These are phyloP conservation scores for Friedmanniomyces simplex DNA, from an alignment of 495 filamentous ascomycete species.

Conservation along the genomic window DNA sequence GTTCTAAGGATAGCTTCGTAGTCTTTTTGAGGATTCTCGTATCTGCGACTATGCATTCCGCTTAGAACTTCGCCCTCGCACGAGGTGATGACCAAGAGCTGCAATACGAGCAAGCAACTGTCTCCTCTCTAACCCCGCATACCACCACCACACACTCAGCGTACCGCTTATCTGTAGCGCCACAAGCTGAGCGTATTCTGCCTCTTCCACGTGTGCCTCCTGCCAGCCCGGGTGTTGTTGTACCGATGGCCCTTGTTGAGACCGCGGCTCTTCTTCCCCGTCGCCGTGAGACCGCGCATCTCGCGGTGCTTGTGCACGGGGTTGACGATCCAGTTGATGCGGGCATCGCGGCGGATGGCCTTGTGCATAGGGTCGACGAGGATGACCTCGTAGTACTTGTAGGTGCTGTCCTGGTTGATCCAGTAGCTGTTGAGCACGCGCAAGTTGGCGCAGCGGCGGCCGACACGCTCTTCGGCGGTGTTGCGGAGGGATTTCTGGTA, in stretches of 20 bases:
- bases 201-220: slow-evolving; percentile 98
- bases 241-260: slow-evolving; percentile 96
- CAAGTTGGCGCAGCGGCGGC: slow-evolving; percentile 95
- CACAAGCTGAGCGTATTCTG: slow-evolving; percentile 96
- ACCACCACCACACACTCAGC: not conserved
- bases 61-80: too few species aligned
- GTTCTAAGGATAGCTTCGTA: too few species aligned
- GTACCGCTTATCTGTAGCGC: slow-evolving; percentile 56
- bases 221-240: slow-evolving; percentile 92
- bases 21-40: too few species aligned
- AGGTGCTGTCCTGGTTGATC: slow-evolving; percentile 99
- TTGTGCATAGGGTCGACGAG: slow-evolving; percentile 99
- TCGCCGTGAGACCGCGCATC: slow-evolving; percentile 87
- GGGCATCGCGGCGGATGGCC: slow-evolving; percentile 95
- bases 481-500: slow-evolving; percentile 97
- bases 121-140: not conserved
- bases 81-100: not conserved
- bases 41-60: not conserved
- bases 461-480: slow-evolving; percentile 99
- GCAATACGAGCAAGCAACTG: not conserved
- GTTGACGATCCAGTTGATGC: slow-evolving; percentile 99
- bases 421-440: slow-evolving; percentile 99
- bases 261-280: slow-evolving; percentile 98
- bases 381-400: slow-evolving; percentile 99
- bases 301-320: slow-evolving; percentile 99